A percentile compares a stretch with the other conserved stretches of the same genome.
phyloP scores from a whole-genome alignment of 2,329 filamentous ascomycete species.

The Cyphellophora europaea region DNA sequence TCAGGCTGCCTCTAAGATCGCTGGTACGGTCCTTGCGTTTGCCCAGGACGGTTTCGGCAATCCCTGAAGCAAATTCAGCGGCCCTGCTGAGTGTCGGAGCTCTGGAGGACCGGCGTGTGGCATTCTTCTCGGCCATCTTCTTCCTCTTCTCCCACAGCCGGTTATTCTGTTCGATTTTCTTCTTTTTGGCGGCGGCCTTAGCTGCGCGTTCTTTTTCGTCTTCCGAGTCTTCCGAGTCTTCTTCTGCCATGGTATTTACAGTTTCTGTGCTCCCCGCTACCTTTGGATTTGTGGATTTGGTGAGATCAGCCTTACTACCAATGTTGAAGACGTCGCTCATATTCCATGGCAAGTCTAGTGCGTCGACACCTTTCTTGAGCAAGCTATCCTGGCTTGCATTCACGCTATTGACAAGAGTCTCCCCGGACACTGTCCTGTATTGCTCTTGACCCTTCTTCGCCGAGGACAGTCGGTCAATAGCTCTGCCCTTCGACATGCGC shows the following conservation, averaged over 20 bases:
- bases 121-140: conserved; percentile 21
- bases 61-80: conserved; percentile 33
- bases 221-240: conserved; percentile 17
- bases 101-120: conserved; percentile 32
- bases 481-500: conserved; percentile 5
- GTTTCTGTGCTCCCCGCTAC: not conserved
- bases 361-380: conserved; percentile 31
- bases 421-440: conserved; percentile 21
- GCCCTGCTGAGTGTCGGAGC: conserved; percentile 32
- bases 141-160: conserved; percentile 15
- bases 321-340: conserved; percentile 15
- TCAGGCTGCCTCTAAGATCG: conserved; percentile 51
- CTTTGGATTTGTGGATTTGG: not conserved
- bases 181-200: conserved; percentile 20
- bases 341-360: conserved; percentile 27
- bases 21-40: conserved; percentile 50
- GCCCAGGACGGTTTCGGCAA: conserved; percentile 42
- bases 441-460: conserved; percentile 19
- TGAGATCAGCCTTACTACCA: conserved; percentile 4
- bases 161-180: conserved; percentile 18
- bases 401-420: conserved; percentile 34
- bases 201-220: conserved; percentile 23
- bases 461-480: conserved; percentile 20
- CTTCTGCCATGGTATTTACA: not conserved
- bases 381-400: conserved; percentile 25